Evolutionary conservation across 129 eudicot species (phyloP), one percentile per base, ranked within the genome.

Genomic region (Scalesia atractyloides): DNA sequence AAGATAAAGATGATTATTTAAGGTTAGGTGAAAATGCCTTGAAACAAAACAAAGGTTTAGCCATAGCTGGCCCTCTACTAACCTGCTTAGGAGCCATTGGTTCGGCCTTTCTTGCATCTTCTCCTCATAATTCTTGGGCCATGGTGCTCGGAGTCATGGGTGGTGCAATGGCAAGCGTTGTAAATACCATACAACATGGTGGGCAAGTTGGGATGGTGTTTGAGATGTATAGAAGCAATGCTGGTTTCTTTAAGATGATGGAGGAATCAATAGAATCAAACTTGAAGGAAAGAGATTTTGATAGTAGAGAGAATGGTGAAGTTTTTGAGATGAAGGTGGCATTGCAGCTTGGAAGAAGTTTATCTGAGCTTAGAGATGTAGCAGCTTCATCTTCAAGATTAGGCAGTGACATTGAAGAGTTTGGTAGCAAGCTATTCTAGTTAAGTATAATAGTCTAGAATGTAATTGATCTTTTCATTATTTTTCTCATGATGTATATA

Each of bases 191-290:
- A 1, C 85, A 89, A 83, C 96, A 92, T 49, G 97, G 97, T 41
- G 97, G 87, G 50, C 97, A 92, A 80, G 91, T 92, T 14, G 97
- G 97, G 19, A 92, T 92, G 97, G 96, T 92, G 85, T 72, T 92
- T 36, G 97, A 92, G 72, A 84, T 92, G 96, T 92, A 88, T 39
- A 46, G 96, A 80, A 83, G 86, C 82, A 84, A 84, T 76, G 97
- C 96, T 0, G 97, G 97, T 1, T 92, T 92, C 81, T 92, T 86
- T 51, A 77, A 67, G 73, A 70, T 78, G 66, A 86, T 92, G 83
- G 82, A 86, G 58, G 94, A 88, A 64, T 48, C 82, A 2, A 80
- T 92, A 16, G 91, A 68, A 74, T 62, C 74, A 5, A 84, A 75
- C 58, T 52, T 91, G 67, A 52, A 24, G 36, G 95, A 86, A 60